Evolutionary conservation across 2,329 filamentous ascomycete genomes (phyloP), one percentile per base, ranked within the genome.

Genomic region (Aspergillus aculeatus): DNA sequence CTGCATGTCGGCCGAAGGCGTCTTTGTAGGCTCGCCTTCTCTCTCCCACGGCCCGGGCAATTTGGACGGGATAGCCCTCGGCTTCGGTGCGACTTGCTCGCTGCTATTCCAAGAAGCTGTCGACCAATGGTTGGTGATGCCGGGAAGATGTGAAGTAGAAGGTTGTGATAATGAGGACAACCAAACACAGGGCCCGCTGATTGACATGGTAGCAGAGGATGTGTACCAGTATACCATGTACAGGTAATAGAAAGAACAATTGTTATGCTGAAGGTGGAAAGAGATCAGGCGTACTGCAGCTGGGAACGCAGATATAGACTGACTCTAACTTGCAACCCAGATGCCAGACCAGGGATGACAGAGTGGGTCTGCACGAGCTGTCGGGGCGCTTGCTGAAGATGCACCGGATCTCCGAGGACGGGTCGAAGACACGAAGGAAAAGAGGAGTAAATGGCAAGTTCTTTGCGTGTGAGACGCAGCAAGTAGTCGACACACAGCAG

Each of bases 161-260:
- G 71, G 68, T 44, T 71, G 68, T 56, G 70, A 68, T 61, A 74
- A 63, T 47, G 72, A 69, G 48, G 72, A 67, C 58, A 73, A 62
- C 72, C 72, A 75, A 56, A 71, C 69, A 65, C 72, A 74, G 65
- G 72, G 74, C 50, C 73, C 73, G 52, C 68, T 74, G 64, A 70
- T 73, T 66, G 73, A 74, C 68, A 74, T 74, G 69, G 61, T 74
- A 70, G 56, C 38, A 44, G 16, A 44, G 16, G 14, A 63, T 11
- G 50, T 52, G 48, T 35, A 44, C 38, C 55, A 26, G 52, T 65
- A 61, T 47, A 62, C 61, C 62, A 62, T 62, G 48, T 47, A 62
- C 29, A 24, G 55, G 32, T 47, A 38, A 11, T 21, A 51, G 44
- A 52, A 57, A 49, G 52, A 16, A n/a, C 21, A 47, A 35, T 31